Base-by-base conservation (phyloP, 2,329 filamentous ascomycete species). In the Hymenoscyphus albidus region DNA sequence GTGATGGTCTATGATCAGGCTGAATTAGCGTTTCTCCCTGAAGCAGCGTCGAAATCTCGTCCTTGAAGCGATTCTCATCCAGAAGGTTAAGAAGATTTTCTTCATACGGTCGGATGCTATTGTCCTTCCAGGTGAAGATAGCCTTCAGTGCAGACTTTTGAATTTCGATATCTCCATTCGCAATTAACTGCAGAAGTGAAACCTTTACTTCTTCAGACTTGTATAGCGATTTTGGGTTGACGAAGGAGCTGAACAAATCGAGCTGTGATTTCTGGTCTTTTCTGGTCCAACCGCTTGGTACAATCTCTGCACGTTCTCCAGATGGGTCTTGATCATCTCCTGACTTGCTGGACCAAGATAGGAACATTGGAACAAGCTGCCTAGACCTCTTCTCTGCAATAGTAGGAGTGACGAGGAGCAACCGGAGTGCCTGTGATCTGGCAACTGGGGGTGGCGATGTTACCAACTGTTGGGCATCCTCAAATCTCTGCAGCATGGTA, bases 1-100 rank as follows among this genome's bases (percentile, higher is more conserved):
- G 78, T 57, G 87, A 85, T 3, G 80, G 73, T 9, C 90, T 86
- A 73, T 99, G 92, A 60, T 89, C 85, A 6, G 87, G 80, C 69
- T 88, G 87, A 69, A 97, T 89, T 62, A 88, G 78, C 64, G 87
- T 87, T 18, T 91, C 88, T 16, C 89, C 85, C 73, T 92, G 89
- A 62, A 99, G 84, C 69, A 99, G 90, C 4, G 95, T 87, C 0
- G 92, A 89, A n/a, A 99, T 83, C 75, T 98, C 94, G 73, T 98
- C 95, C 73, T 93, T 92, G 78, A 98, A 97, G 59, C 91, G 86
- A 31, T 91, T 88, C 68, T 98, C 95, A 70, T 99, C 95, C 9
- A 98, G 84, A 1, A 99, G 81, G 71, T 92, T 93, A 67, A 92
- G 84, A 31, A 99, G 78, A 70, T 93, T 92, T 70, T 97, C 93